phyloP scores from a whole-genome alignment of 331 rosid species.

The Cydonia oblonga region DNA sequence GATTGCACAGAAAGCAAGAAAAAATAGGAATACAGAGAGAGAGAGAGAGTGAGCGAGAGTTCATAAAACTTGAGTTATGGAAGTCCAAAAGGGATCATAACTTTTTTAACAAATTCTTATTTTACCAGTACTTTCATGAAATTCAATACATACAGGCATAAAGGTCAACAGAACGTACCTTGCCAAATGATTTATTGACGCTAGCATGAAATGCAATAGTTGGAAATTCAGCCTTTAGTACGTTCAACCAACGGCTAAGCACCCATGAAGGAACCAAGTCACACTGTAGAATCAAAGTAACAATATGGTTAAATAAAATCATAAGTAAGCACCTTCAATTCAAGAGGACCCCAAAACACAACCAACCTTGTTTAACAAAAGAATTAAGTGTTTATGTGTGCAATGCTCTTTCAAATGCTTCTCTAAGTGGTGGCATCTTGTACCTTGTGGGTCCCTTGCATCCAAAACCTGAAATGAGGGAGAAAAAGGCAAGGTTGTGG shows the following conservation, averaged over 20 bases:
- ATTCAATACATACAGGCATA: background rate
- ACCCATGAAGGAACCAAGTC: conserved; percentile 96
- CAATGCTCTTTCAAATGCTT: conserved; percentile 87
- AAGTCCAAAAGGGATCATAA: background rate
- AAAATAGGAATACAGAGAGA: background rate
- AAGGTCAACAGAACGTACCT: conserved; percentile 32
- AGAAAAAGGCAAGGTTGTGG: background rate
- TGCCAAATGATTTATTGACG: conserved; percentile 89
- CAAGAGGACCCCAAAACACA: background rate
- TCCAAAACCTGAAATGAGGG: conserved; percentile 63
- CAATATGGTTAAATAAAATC: background rate
- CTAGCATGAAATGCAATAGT: conserved; percentile 95
- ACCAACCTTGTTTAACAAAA: conserved; percentile 77
- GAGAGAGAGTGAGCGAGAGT: background rate
- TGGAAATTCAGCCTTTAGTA: conserved; percentile 73
- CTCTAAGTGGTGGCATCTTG: conserved; percentile 89
- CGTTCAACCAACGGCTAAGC: conserved; percentile 87
- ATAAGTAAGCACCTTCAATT: background rate
- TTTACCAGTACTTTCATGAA: background rate
- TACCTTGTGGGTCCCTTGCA: conserved; percentile 93
- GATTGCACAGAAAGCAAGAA: background rate
- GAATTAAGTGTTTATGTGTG: conserved; percentile 81
- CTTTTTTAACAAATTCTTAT: background rate
- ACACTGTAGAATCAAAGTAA: conserved; percentile 33
- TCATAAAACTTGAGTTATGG: background rate